Evolutionary conservation across 176 grass and related monocot species (phyloP), one percentile per base, ranked within the genome.

Genomic region (Echinochloa phyllopogon): DNA sequence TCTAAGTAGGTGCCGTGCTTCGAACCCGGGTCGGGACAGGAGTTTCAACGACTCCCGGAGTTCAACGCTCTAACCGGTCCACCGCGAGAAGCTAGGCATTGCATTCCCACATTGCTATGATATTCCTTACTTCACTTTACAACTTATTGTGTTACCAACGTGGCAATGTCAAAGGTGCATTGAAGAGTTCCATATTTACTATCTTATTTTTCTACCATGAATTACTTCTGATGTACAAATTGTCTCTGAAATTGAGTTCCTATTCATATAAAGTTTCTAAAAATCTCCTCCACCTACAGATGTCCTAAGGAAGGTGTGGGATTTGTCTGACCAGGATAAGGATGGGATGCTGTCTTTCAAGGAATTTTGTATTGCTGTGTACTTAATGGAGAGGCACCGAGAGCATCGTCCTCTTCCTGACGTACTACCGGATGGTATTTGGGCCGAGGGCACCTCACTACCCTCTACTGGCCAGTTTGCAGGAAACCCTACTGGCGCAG

Each of bases 261-360:
- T 13, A 2, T 86, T 83, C 49, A 23, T 74, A 37, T 55, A 79
- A 56, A 74, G 41, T 82, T 72, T 69, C 74, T 74, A 60, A 84
- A 68, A 77, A 83, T 65, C 9, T 86, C 69, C 61, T 84, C 58
- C 0, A 81, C 57, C 82, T 87, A 66, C 81, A 99, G 97, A 99
- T 63, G 75, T 96, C 81, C 87, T 99, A 85, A 99, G 87, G 89
- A 92, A 92, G 89, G 92, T 99, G 36, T 99, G 97, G 97, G 97
- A 99, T 65, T 94, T 99, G 83, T 99, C 94, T 17, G 97, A 99
- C 82, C 97, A 99, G 90, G 97, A 99, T 92, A 99, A 99, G 76
- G 97, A 99, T 53, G 85, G 97, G 57, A 99, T 99, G 97, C 86
- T 99, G 57, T 94, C 97, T 69, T 89, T 99, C 53, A 87, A 76